Conservation (phyloP, 176 grass and related monocot species). For the Alopecurus myosuroides region DNA sequence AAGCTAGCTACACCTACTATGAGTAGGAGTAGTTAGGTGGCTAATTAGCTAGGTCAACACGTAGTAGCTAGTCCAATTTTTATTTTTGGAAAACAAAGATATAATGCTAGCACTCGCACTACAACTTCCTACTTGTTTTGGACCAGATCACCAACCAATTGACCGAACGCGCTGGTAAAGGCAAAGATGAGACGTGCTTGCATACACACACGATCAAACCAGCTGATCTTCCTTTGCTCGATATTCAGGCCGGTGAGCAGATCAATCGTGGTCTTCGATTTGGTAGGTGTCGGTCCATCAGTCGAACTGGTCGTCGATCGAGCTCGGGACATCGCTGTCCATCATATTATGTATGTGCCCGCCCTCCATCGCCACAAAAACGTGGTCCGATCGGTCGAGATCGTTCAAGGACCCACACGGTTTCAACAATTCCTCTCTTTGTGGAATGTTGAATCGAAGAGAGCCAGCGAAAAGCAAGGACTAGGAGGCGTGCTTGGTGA, state of each 20-base stretch:
- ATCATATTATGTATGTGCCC: background rate
- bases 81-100: background rate
- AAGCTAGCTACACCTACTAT: background rate
- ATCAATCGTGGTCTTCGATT: background rate
- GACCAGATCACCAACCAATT: background rate
- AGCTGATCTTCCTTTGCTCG: background rate
- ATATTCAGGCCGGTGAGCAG: background rate
- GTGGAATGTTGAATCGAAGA: background rate
- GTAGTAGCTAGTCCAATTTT: background rate
- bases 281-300: background rate
- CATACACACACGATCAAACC: background rate
- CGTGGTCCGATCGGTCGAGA: background rate
- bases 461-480: background rate
- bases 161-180: background rate
- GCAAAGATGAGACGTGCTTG: background rate
- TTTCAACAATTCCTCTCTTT: background rate
- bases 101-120: background rate
- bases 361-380: constrained; percentile 22
- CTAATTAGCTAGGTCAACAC: background rate
- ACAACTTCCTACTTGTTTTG: background rate
- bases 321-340: background rate
- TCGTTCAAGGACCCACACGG: background rate
- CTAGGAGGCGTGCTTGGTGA: background rate
- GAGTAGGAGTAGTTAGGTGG: background rate
- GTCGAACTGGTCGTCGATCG: background rate